Evolutionary conservation across 768 basidiomycete species (phyloP).

Genomic region (Suillus clintonianus): DNA sequence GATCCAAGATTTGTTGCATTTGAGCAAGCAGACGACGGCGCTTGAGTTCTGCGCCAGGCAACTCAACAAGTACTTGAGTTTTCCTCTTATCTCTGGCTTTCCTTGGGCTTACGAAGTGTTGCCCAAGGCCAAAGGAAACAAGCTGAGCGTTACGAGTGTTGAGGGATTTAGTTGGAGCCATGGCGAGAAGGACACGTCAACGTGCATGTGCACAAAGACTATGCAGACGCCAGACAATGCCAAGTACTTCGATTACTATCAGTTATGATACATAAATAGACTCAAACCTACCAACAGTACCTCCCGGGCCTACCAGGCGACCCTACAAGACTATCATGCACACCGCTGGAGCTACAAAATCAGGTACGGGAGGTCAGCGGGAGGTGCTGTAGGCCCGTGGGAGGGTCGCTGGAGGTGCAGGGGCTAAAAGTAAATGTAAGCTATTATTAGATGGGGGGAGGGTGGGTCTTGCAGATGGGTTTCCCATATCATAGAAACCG

Average conservation of each 20-base stretch:
- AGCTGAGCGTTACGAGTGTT: background rate
- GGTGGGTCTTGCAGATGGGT: no score
- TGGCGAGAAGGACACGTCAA: background rate
- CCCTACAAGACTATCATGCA: no score
- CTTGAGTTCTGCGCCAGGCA: background rate
- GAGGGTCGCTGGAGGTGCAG: no score
- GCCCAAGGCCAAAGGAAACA: background rate
- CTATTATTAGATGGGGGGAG: no score
- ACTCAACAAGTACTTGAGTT: background rate
- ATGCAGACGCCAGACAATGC: background rate
- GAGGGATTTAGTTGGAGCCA: background rate
- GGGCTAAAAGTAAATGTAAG: no score
- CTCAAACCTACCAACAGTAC: no score
- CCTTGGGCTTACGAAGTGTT: background rate
- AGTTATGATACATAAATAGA: background rate
- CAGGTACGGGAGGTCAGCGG: no score
- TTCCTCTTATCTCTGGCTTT: background rate
- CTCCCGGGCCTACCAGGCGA: no score
- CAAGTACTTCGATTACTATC: background rate
- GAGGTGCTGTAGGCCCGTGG: no score
- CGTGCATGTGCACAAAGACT: background rate
- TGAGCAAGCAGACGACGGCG: constrained; percentile 1
- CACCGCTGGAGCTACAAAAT: no score
- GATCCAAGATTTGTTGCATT: background rate
- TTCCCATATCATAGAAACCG: no score